phyloP scores from a whole-genome alignment of 148 eudicot genomes.

The Agrostemma githago region DNA sequence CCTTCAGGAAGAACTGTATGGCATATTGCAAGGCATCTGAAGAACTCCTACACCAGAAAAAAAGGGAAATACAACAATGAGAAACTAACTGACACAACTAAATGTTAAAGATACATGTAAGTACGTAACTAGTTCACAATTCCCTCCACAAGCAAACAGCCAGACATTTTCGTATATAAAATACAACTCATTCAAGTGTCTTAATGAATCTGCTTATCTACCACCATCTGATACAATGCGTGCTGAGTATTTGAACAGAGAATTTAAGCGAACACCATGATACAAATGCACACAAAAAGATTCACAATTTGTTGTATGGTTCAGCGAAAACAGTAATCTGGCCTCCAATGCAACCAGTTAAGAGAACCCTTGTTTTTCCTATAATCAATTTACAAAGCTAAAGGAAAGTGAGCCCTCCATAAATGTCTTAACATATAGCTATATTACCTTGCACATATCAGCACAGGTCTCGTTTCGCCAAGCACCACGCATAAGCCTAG shows the following conservation, averaged over 20 bases:
- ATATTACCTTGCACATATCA: conserved; percentile 76
- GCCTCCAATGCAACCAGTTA: not conserved
- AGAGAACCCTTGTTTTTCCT: not conserved
- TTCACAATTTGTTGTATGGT: not conserved
- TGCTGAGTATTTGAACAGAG: not conserved
- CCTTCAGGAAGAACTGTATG: conserved; percentile 99
- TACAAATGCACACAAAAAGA: not conserved
- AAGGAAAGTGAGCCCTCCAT: not conserved
- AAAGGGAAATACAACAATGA: not conserved
- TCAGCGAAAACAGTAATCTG: not conserved
- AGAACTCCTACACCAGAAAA: conserved; percentile 63
- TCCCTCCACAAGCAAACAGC: conserved; percentile 7
- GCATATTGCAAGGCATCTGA: conserved; percentile 97
- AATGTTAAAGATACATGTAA: not conserved
- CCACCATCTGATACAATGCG: not conserved
- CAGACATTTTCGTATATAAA: not conserved
- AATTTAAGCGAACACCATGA: not conserved
- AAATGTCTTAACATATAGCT: conserved; percentile 7
- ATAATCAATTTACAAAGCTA: not conserved
- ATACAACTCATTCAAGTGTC: conserved; percentile 2
- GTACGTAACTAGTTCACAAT: not conserved
- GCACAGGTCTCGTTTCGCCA: conserved; percentile 97
- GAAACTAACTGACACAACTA: not conserved
- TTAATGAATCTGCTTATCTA: not conserved
- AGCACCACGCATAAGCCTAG: conserved; percentile 88